A percentile compares a stretch with the other conserved stretches of the same genome.
Conservation (phyloP, 106 monocot species). For the Phalaenopsis equestris region DNA sequence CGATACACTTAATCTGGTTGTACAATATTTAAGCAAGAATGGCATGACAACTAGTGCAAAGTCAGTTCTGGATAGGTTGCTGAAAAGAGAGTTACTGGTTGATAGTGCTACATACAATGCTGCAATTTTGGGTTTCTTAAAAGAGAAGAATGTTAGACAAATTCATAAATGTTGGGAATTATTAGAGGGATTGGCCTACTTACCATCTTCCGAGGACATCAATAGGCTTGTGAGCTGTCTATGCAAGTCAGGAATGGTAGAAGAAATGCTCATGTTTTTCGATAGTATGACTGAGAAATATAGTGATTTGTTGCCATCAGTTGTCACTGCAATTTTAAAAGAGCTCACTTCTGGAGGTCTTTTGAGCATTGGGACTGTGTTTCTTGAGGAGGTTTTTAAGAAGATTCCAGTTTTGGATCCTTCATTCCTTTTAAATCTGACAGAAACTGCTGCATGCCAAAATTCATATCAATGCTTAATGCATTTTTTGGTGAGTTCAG, state of each 20-base stretch:
- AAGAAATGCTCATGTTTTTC: conserved; percentile 42
- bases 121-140: conserved; percentile 34
- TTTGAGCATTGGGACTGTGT: conserved; percentile 27
- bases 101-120: conserved; percentile 31
- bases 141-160: conserved; percentile 23
- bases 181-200: conserved; percentile 22
- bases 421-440: conserved; percentile 25
- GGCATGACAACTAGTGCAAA: conserved; percentile 26
- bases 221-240: conserved; percentile 28
- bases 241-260: conserved; percentile 38
- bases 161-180: conserved; percentile 37
- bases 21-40: conserved; percentile 44
- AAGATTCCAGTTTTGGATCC: conserved; percentile 20
- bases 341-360: conserved; percentile 35
- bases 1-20: conserved; percentile 38
- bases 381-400: conserved; percentile 39
- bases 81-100: conserved; percentile 21
- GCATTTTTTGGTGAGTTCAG: conserved; percentile 28
- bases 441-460: conserved; percentile 13
- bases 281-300: conserved; percentile 20
- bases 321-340: conserved; percentile 28
- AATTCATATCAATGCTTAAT: conserved; percentile 24
- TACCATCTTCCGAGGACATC: conserved; percentile 21
- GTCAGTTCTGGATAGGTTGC: conserved; percentile 31
- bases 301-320: conserved; percentile 13